Percentiles rank a stretch among this genome's conserved stretches.
These are phyloP conservation scores for Solanum habrochaites DNA, from an alignment of 257 asterid species.

Conservation along the genomic window DNA sequence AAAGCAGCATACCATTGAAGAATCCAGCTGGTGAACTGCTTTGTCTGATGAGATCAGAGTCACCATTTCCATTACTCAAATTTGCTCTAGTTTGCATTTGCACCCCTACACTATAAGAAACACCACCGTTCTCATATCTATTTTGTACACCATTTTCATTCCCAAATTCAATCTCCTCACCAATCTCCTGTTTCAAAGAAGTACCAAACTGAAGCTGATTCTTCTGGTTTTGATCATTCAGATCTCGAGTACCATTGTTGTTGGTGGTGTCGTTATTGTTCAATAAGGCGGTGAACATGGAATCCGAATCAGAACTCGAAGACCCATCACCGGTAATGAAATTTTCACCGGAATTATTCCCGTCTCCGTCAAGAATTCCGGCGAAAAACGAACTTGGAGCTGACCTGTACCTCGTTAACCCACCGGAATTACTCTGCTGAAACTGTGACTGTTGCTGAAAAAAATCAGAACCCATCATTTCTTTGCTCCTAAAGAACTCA, in stretches of 20 bases:
- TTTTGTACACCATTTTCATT: constrained; percentile 15
- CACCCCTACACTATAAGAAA: constrained; percentile 31
- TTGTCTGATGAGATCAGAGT: constrained; percentile 56
- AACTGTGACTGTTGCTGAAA: constrained; percentile 12
- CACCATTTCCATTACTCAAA: constrained; percentile 11
- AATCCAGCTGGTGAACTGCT: constrained; percentile 90
- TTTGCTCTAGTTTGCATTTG: constrained; percentile 5
- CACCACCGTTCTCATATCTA: constrained; percentile 6
- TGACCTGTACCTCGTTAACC: constrained; percentile 52
- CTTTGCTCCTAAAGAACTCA: constrained; percentile 24
- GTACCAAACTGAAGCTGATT: constrained; percentile 8
- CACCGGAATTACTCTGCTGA: constrained; percentile 17
- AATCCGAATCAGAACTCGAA: constrained; percentile 3
- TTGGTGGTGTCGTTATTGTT: not conserved
- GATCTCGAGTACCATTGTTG: constrained; percentile 20
- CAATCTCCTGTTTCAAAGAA: constrained; percentile 38
- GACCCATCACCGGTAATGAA: not conserved
- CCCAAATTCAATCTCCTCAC: constrained; percentile 26
- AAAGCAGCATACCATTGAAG: constrained; percentile 41
- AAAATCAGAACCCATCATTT: constrained; percentile 20
- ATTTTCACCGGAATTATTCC: not conserved
- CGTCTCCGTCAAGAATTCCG: constrained; percentile 28
- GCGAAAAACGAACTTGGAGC: constrained; percentile 76
- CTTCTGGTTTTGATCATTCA: constrained; percentile 9
- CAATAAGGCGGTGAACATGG: not conserved